These are phyloP conservation scores for Lactarius akahatsu DNA, from an alignment of 768 basidiomycete genomes.

Conservation along the genomic window DNA sequence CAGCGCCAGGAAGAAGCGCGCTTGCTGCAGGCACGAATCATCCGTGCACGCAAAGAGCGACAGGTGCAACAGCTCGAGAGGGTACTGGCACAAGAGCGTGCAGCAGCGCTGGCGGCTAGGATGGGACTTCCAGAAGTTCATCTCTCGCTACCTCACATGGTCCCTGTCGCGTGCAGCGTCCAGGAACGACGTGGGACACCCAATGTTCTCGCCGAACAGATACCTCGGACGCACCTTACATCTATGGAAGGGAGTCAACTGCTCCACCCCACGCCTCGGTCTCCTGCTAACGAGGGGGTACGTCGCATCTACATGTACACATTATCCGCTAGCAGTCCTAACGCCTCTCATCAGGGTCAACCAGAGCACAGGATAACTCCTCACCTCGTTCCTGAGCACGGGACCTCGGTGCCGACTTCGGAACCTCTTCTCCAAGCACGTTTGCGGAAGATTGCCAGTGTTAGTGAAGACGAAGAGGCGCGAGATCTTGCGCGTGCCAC, in stretches of 20 bases:
- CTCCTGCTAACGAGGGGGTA: constrained; percentile 1
- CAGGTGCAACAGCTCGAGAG: not conserved
- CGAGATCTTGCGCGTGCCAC: constrained; percentile 14
- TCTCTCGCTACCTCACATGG: not conserved
- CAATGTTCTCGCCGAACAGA: no score
- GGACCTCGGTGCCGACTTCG: not conserved
- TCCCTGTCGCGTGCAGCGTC: not conserved
- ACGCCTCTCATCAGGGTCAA: not conserved
- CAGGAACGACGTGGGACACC: not conserved
- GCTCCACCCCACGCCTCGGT: not conserved
- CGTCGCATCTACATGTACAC: not conserved
- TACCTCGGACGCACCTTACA: not conserved
- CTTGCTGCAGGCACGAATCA: not conserved
- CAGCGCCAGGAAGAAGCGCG: constrained; percentile 6
- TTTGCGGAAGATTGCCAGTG: constrained; percentile 1
- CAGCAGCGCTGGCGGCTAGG: not conserved
- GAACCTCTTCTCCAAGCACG: constrained; percentile 11
- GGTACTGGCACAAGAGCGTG: not conserved
- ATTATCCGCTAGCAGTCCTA: not conserved
- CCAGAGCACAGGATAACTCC: not conserved
- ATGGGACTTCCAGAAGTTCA: not conserved
- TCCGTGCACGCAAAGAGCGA: constrained; percentile 3
- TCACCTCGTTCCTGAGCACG: not conserved
- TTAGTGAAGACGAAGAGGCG: constrained; percentile 19
- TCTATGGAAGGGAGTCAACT: not conserved